Percentiles rank a stretch among this genome's conserved stretches.
Conservation (phyloP, 257 asterid species). For the Verbena officinalis region DNA sequence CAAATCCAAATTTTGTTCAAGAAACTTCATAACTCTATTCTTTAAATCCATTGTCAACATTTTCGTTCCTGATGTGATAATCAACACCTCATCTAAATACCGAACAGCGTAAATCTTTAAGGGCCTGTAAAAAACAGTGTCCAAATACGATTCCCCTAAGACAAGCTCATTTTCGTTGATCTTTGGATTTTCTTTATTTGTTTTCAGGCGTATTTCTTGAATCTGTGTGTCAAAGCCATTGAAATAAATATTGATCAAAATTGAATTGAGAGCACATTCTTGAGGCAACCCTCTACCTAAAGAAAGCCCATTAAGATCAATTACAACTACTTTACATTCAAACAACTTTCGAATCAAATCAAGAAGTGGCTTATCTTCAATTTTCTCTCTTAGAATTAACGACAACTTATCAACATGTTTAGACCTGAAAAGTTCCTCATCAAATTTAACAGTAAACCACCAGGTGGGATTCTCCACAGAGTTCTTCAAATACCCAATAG, state of each 20-base stretch:
- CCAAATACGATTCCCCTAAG: slow-evolving; percentile 18
- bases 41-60: slow-evolving; percentile 68
- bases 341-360: slow-evolving; percentile 56
- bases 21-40: slow-evolving; percentile 44
- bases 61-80: slow-evolving; percentile 80
- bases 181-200: slow-evolving; percentile 50
- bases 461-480: slow-evolving; percentile 76
- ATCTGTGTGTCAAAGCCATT: slow-evolving; percentile 63
- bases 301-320: slow-evolving; percentile 55
- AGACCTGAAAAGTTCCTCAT: slow-evolving; percentile 40
- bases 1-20: slow-evolving; percentile 59
- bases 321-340: slow-evolving; percentile 37
- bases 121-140: slow-evolving; percentile 61
- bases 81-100: slow-evolving; percentile 79
- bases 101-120: slow-evolving; percentile 79
- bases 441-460: slow-evolving; percentile 83
- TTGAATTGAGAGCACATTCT: slow-evolving; percentile 75
- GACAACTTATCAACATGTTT: slow-evolving; percentile 64
- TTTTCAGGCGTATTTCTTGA: slow-evolving; percentile 62
- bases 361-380: slow-evolving; percentile 56
- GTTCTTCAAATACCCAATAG: slow-evolving; percentile 75
- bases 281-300: slow-evolving; percentile 85
- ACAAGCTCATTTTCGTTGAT: slow-evolving; percentile 48
- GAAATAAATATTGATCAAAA: slow-evolving; percentile 71
- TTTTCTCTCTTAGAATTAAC: slow-evolving; percentile 60